phyloP scores from a whole-genome alignment of 768 basidiomycete genomes.

The Rhodosporidiobolus sp. region DNA sequence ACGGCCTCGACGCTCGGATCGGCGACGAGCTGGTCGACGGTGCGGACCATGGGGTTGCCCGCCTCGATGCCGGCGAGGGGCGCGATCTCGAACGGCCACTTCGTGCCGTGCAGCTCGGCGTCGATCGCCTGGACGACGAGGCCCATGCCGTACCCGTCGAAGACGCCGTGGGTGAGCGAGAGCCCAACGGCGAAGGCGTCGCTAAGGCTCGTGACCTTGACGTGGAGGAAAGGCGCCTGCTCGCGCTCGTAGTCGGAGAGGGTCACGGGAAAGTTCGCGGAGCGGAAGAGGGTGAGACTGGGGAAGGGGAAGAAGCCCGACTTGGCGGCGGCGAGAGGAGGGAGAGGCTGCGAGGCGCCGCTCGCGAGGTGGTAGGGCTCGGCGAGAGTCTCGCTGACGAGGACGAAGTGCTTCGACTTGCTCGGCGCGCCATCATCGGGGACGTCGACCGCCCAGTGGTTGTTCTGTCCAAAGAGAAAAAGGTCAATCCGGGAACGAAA shows the following conservation, averaged over 20 bases:
- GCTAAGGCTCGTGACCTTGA: neutral
- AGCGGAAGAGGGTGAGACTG: neutral
- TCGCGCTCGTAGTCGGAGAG: neutral
- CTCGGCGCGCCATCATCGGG: neutral
- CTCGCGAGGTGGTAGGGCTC: neutral
- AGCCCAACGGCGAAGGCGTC: neutral
- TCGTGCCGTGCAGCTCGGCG: neutral
- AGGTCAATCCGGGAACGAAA: neutral
- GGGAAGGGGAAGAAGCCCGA: neutral
- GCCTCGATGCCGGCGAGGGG: neutral
- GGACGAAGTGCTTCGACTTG: neutral
- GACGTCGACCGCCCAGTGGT: neutral
- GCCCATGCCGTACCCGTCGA: neutral
- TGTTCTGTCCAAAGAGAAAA: neutral
- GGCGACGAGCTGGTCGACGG: neutral
- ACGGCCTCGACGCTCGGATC: neutral
- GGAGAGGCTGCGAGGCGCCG: neutral
- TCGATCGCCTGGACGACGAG: neutral
- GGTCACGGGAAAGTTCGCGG: neutral
- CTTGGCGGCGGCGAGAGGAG: neutral
- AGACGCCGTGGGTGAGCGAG: neutral
- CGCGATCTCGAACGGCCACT: neutral
- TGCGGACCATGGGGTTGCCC: neutral
- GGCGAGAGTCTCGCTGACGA: neutral
- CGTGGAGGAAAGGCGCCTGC: neutral